phyloP scores from a whole-genome alignment of 768 basidiomycete genomes.

The Tricholomella constricta region DNA sequence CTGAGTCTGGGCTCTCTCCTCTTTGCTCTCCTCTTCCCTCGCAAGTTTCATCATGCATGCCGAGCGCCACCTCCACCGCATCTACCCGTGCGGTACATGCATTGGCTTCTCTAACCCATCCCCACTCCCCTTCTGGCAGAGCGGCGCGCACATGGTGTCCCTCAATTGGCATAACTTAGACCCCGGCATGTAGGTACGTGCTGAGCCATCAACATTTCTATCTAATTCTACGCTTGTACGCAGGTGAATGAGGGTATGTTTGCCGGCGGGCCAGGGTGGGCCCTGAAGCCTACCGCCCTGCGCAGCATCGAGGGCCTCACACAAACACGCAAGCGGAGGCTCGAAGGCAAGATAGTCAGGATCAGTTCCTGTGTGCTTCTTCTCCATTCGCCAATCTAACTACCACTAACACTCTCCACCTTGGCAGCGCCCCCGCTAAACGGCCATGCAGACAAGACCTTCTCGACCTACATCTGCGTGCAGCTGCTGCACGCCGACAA shows the following conservation, averaged over 20 bases:
- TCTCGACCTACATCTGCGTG: conserved; percentile 44
- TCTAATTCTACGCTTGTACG: background rate
- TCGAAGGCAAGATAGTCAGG: conserved; percentile 41
- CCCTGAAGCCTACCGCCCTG: conserved; percentile 44
- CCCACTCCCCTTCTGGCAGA: conserved; percentile 54
- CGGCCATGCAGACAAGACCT: conserved; percentile 38
- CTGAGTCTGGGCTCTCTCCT: conserved; percentile 48
- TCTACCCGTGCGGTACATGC: conserved; percentile 60
- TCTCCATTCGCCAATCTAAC: conserved; percentile 5
- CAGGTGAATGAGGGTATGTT: conserved; percentile 63
- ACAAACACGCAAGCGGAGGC: conserved; percentile 12
- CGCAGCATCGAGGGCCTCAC: conserved; percentile 16
- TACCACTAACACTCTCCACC: background rate
- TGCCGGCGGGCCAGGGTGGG: conserved; percentile 56
- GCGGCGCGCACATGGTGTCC: conserved; percentile 57
- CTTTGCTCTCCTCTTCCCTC: conserved; percentile 40
- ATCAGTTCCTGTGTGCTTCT: conserved; percentile 43
- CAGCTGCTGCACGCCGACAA: conserved; percentile 44
- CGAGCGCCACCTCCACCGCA: conserved; percentile 48
- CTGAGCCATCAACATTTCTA: no score
- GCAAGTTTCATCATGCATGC: conserved; percentile 43
- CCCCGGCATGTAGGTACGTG: conserved; percentile 43
- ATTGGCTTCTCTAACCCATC: conserved; percentile 57
- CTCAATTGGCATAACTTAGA: conserved; percentile 70
- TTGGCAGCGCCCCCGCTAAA: conserved; percentile 48